Base-by-base conservation (phyloP, 2,329 filamentous ascomycete genomes). In the Coleophoma cylindrospora region DNA sequence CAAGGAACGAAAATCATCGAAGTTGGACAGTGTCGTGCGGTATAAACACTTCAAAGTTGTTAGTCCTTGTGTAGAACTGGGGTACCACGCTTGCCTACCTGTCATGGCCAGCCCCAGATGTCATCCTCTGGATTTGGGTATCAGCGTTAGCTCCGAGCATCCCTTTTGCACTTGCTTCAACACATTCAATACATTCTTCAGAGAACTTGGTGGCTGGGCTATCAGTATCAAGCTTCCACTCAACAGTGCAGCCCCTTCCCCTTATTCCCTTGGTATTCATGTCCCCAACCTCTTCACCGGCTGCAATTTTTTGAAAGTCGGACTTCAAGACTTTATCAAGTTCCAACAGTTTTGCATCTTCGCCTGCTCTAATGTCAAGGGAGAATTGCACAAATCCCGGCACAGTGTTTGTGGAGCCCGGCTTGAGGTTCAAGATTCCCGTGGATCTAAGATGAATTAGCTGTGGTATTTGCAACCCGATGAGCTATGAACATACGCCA, bases 371-470 rank as follows among this genome's bases (percentile, higher is more conserved):
- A 48, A 89, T 79, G 60, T 90, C 86, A 5, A 89, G 75, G 32
- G 75, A 81, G 65, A 89, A 87, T 41, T 74, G 74, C 6, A 89
- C 87, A 32, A 71, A 67, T 0, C 84, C 84, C 0, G 87, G 84
- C 0, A 90, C 83, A 0, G 87, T 91, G 65, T 91, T 90, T 14
- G 86, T 86, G 53, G 78, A 84, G 4, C 85, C 84, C 0, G 86
- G 86, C 43, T 75, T 77, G 8, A 84, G 70, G 12, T 75, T 82
- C 45, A 91, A 65, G 49, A 90, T 87, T 0, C 86, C 87, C 0
- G 87, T 87, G 0, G 60, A 64, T 36, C 36, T 47, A 27, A 14
- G n/a, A 9, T 21, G 21, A 38, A 34, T 36, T 14, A 17, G 32
- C 14, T 34, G 19, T 15, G 2, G 4, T 8, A 8, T 8, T 27